These are phyloP conservation scores for Violaceomyces palustris DNA, from an alignment of 1,284 basidiomycete genomes.

Conservation along the genomic window DNA sequence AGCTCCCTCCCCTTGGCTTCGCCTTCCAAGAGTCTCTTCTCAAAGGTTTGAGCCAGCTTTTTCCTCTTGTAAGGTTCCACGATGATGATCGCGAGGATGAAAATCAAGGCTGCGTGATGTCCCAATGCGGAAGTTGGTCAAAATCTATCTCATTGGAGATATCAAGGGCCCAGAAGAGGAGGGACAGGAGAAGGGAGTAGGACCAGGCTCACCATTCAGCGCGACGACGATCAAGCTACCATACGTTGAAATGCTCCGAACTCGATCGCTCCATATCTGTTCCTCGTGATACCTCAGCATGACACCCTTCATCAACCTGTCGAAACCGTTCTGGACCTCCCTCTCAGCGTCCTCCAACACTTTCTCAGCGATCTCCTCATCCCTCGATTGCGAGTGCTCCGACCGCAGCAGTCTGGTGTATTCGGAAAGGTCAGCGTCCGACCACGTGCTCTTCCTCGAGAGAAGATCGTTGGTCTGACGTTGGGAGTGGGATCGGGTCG, in stretches of 20 bases:
- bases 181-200: neutral
- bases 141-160: too few species aligned
- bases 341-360: slow-evolving; percentile 31
- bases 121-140: too few species aligned
- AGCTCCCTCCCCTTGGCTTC: slow-evolving; percentile 25
- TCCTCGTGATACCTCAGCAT: slow-evolving; percentile 50
- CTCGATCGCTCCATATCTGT: slow-evolving; percentile 47
- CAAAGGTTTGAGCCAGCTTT: slow-evolving; percentile 48
- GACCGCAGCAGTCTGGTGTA: slow-evolving; percentile 44
- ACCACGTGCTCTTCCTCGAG: slow-evolving; percentile 40
- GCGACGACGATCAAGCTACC: slow-evolving; percentile 39
- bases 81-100: slow-evolving; percentile 43
- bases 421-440: slow-evolving; percentile 32
- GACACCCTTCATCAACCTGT: slow-evolving; percentile 42
- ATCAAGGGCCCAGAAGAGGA: neutral
- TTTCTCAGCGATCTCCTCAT: slow-evolving; percentile 27
- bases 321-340: slow-evolving; percentile 34
- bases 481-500: slow-evolving; percentile 28
- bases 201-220: slow-evolving; percentile 41
- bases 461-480: slow-evolving; percentile 45
- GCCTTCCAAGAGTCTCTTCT: slow-evolving; percentile 31
- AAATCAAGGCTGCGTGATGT: slow-evolving; percentile 40
- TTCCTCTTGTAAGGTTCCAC: slow-evolving; percentile 52
- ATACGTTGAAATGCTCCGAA: slow-evolving; percentile 39
- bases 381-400: slow-evolving; percentile 35